A percentile compares a stretch with the other conserved stretches of the same genome.
These are phyloP conservation scores for Vitellaria paradoxa DNA, from an alignment of 179 eudicot species.

Conservation along the genomic window DNA sequence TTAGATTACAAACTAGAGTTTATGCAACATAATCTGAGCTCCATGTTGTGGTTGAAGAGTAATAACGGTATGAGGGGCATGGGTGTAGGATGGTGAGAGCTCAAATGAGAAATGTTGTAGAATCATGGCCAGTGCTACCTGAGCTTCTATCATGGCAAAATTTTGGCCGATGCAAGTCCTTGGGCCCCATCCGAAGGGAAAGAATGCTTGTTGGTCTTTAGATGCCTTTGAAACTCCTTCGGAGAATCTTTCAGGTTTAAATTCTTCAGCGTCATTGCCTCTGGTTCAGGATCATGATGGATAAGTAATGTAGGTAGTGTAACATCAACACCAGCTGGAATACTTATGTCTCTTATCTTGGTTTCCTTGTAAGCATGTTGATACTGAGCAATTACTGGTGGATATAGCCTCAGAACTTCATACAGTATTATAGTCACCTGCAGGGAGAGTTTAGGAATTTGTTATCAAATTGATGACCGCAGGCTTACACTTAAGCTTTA, in stretches of 20 bases:
- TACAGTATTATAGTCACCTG: constrained; percentile 49
- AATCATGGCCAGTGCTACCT: constrained; percentile 48
- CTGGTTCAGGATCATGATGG: constrained; percentile 46
- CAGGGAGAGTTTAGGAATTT: background rate
- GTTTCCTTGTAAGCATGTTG: constrained; percentile 35
- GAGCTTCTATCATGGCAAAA: constrained; percentile 49
- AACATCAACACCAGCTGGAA: constrained; percentile 45
- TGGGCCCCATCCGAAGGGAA: constrained; percentile 54
- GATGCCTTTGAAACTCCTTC: constrained; percentile 43
- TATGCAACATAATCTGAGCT: constrained; percentile 41
- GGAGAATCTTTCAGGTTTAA: constrained; percentile 51
- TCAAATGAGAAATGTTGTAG: constrained; percentile 41
- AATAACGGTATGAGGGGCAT: constrained; percentile 52
- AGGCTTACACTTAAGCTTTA: too few relatives aligned
- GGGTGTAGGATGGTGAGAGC: constrained; percentile 45
- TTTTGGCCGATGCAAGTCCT: constrained; percentile 48
- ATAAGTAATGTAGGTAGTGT: constrained; percentile 43
- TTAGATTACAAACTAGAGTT: background rate
- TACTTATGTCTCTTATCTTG: constrained; percentile 34
- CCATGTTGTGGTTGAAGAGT: constrained; percentile 64
- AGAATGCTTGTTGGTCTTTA: constrained; percentile 39
- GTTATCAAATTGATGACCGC: background rate
- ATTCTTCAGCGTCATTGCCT: constrained; percentile 48
- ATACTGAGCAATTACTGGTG: constrained; percentile 51
- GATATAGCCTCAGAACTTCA: constrained; percentile 50